Percentiles rank a stretch among this genome's conserved stretches.
phyloP scores from a whole-genome alignment of 306 rosid genomes.

The Urtica urens region DNA sequence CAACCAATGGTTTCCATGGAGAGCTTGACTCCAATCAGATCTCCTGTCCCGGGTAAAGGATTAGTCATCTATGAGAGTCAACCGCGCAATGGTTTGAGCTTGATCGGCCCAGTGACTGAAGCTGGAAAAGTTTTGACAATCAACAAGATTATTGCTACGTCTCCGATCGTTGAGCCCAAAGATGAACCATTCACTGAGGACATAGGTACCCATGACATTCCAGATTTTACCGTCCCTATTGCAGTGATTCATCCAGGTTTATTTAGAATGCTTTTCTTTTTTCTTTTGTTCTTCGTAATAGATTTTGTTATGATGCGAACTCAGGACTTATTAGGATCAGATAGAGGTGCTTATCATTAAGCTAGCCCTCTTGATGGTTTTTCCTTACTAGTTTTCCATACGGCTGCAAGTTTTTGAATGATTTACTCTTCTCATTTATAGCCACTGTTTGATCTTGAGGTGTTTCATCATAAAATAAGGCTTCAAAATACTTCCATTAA shows the following conservation, averaged over 20 bases:
- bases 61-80: slow-evolving; percentile 19
- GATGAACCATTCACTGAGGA: slow-evolving; percentile 65
- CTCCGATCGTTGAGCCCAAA: slow-evolving; percentile 52
- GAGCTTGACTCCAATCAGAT: slow-evolving; percentile 7
- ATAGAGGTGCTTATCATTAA: no score
- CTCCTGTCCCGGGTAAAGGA: slow-evolving; percentile 24
- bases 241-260: slow-evolving; percentile 57
- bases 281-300: no score
- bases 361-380: no score
- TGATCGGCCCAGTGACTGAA: slow-evolving; percentile 31
- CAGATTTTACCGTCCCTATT: slow-evolving; percentile 37
- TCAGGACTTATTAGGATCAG: no score
- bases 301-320: no score
- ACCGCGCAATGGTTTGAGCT: slow-evolving; percentile 14
- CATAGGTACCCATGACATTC: slow-evolving; percentile 16
- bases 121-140: slow-evolving; percentile 17
- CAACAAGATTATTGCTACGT: slow-evolving; percentile 19
- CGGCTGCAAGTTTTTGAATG: no score
- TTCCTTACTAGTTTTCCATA: no score
- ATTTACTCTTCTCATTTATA: no score
- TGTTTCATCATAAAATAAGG: no score
- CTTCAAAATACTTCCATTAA: no score
- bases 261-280: neutral
- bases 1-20: slow-evolving; percentile 28
- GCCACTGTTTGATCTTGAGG: no score